A percentile compares a stretch with the other conserved stretches of the same genome.
Conservation (phyloP, 148 eudicot genomes). For the Camellia lanceoleosa region DNA sequence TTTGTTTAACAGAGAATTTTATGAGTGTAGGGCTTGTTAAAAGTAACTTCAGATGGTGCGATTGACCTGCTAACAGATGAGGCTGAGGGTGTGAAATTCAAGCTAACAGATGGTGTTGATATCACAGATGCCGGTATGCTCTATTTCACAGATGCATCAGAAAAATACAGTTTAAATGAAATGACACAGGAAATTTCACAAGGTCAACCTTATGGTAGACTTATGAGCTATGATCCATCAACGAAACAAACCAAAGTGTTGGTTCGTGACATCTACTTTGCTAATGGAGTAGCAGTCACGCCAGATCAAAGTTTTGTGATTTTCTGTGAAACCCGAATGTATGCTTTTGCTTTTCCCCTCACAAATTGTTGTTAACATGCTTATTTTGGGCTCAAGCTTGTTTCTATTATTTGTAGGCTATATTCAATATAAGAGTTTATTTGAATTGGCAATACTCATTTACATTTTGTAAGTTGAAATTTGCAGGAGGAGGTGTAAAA, state of each 20-base stretch:
- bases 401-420: no score
- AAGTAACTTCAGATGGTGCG: conserved; percentile 37
- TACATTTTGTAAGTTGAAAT: not conserved
- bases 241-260: conserved; percentile 55
- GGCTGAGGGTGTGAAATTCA: conserved; percentile 68
- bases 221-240: conserved; percentile 62
- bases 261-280: conserved; percentile 54
- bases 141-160: conserved; percentile 88
- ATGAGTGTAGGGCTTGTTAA: conserved; percentile 57
- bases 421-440: no score
- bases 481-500: conserved; percentile 51
- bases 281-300: conserved; percentile 73
- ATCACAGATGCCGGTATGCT: conserved; percentile 53
- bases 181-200: conserved; percentile 30
- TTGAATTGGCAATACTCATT: no score
- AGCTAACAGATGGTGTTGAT: conserved; percentile 66
- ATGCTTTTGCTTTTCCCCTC: conserved; percentile 2
- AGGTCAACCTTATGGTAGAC: conserved; percentile 65
- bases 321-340: conserved; percentile 79
- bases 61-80: conserved; percentile 45
- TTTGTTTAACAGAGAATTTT: not conserved
- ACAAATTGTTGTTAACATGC: no score
- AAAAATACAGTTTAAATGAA: conserved; percentile 31
- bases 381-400: no score
- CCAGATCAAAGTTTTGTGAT: conserved; percentile 63